Conservation (phyloP, 164 flowering plant species). For the Umbellularia californica region DNA sequence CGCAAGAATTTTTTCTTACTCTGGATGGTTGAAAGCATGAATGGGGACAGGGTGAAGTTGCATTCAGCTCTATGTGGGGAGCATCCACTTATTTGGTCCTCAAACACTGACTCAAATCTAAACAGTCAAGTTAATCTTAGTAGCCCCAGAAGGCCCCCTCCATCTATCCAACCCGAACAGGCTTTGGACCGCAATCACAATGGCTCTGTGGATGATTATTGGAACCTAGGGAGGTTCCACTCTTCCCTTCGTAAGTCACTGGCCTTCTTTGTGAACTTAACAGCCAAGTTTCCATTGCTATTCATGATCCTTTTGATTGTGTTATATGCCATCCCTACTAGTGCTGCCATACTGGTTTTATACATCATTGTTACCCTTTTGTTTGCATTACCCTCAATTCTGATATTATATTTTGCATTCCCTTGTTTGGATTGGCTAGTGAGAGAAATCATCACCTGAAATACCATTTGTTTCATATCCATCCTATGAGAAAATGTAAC, state of each 20-base stretch:
- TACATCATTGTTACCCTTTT: constrained; percentile 74
- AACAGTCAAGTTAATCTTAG: constrained; percentile 27
- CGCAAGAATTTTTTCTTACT: constrained; percentile 88
- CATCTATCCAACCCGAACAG: constrained; percentile 21
- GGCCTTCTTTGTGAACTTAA: constrained; percentile 64
- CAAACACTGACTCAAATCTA: constrained; percentile 18
- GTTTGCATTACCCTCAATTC: constrained; percentile 83
- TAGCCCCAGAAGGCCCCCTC: constrained; percentile 30
- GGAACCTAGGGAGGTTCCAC: constrained; percentile 39
- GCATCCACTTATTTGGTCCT: constrained; percentile 34
- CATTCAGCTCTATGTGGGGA: constrained; percentile 39
- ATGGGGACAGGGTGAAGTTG: constrained; percentile 61
- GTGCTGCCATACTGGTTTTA: constrained; percentile 74
- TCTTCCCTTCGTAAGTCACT: constrained; percentile 56
- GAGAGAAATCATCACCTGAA: constrained; percentile 73
- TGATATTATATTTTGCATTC: constrained; percentile 81
- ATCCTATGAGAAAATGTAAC: constrained; percentile 6
- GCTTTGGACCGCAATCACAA: constrained; percentile 19
- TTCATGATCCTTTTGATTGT: constrained; percentile 64
- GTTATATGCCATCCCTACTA: constrained; percentile 73
- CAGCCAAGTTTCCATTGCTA: constrained; percentile 86
- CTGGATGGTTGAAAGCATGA: constrained; percentile 96
- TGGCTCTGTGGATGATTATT: constrained; percentile 14
- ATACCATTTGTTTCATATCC: constrained; percentile 5
- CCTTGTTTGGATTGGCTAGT: constrained; percentile 96